Conservation (phyloP, 768 basidiomycete genomes). For the Gautieria morchelliformis region DNA sequence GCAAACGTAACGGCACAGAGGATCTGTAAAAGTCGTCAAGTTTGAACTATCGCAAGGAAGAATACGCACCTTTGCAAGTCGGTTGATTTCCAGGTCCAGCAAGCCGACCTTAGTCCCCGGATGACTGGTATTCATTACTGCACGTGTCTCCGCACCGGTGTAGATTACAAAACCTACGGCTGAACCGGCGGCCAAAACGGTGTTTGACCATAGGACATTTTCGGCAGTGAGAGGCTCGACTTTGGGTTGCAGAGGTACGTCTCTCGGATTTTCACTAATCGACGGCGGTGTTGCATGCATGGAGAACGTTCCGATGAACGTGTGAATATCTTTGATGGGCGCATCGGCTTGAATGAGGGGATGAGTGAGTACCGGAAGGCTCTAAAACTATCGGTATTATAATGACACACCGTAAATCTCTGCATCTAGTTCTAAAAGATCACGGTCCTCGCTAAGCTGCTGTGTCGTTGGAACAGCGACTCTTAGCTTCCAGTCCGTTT, state of each 20-base stretch:
- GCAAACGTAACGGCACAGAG: slow-evolving; percentile 90
- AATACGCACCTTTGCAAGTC: slow-evolving; percentile 73
- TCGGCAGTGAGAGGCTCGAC: slow-evolving; percentile 89
- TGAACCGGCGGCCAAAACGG: slow-evolving; percentile 90
- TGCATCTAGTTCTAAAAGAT: slow-evolving; percentile 58
- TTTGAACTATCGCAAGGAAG: neutral
- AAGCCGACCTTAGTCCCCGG: slow-evolving; percentile 91
- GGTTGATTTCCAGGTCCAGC: slow-evolving; percentile 90
- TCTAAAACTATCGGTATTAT: neutral
- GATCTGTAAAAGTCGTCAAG: slow-evolving; percentile 43
- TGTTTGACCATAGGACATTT: slow-evolving; percentile 95
- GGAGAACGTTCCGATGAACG: slow-evolving; percentile 89
- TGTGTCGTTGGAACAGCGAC: slow-evolving; percentile 83
- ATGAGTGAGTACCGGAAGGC: slow-evolving; percentile 7
- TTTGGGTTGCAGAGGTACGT: slow-evolving; percentile 33
- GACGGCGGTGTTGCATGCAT: slow-evolving; percentile 17
- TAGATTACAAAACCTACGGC: slow-evolving; percentile 91
- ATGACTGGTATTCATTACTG: slow-evolving; percentile 98
- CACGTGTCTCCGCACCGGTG: slow-evolving; percentile 89
- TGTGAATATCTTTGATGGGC: slow-evolving; percentile 94
- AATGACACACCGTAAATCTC: slow-evolving; percentile 71
- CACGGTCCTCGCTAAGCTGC: slow-evolving; percentile 49
- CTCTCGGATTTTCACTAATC: slow-evolving; percentile 23
- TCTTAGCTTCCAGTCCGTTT: slow-evolving; percentile 97
- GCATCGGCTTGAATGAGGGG: slow-evolving; percentile 57